Base-by-base conservation (phyloP, 1,139 yeast genomes). In the Spathaspora sp. region DNA sequence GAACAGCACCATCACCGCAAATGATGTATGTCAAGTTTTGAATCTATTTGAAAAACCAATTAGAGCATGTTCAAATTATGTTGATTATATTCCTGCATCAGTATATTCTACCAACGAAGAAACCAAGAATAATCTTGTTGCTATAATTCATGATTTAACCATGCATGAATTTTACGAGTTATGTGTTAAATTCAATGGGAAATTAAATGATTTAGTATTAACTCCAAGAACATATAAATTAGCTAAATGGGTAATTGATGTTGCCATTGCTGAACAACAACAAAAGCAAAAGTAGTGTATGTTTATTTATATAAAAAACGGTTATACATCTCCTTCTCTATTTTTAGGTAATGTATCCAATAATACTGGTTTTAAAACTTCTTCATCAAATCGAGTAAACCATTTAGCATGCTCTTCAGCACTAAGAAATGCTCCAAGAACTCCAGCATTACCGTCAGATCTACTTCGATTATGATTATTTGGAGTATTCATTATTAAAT, bases 351-450 rank as follows among this genome's bases (percentile, higher is more conserved):
- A 47, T 43, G 69, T 75, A 58, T 93, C 99, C 52, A 93, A 76
- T 48, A 93, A 76, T 0, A 93, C 98, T 0, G 99, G 99, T 64
- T 93, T 95, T 55, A 93, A 76, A n/a, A 93, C 95, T 61, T 89
- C 88, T 56, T 93, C 97, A 63, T 93, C 99, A 63, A 93, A 89
- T 57, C 83, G 86, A 23, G 89, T 84, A 65, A 93, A 93, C 97
- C 99, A 93, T 58, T 82, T 83, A 10, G 95, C 87, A 51, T 85
- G 89, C 51, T 85, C 89, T 56, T 86, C 95, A 6, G 88, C 82
- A 52, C 80, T 78, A 38, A 74, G 58, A 48, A 74, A 68, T 4
- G 77, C 71, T 2, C 74, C 73, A 38, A 74, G 58, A 2, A 72
- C 68, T 2, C 79, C 78, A 45, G 54, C 52, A 36, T 45, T 39